A percentile compares a stretch with the other conserved stretches of the same genome.
phyloP scores from a whole-genome alignment of 2,329 filamentous ascomycete genomes.

The Hymenotorrendiella dingleyae region DNA sequence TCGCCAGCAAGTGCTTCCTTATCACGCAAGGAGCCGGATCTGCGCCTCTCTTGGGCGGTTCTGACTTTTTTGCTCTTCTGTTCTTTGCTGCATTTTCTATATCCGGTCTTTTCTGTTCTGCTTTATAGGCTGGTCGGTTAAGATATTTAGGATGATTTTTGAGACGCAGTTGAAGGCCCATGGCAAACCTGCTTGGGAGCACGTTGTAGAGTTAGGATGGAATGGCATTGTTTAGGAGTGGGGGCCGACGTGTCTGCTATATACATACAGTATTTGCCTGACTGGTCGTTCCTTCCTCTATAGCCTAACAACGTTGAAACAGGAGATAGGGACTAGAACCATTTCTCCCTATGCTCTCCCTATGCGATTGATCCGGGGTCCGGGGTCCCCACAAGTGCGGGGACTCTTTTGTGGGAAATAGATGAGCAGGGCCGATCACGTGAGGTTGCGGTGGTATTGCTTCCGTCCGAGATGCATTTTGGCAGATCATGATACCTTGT shows the following conservation, averaged over 20 bases:
- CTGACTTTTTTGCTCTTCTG: too few relatives aligned
- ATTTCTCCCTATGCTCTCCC: not conserved
- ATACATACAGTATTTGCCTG: not conserved
- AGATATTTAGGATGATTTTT: too few relatives aligned
- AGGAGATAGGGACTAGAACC: not conserved
- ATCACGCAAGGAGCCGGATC: too few relatives aligned
- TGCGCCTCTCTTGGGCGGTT: too few relatives aligned
- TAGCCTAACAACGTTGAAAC: not conserved
- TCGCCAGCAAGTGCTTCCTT: too few relatives aligned
- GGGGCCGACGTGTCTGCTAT: not conserved
- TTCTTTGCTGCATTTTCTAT: too few relatives aligned
- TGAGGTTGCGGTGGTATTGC: not conserved
- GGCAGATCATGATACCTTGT: slow-evolving; percentile 3
- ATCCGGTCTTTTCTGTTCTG: too few relatives aligned
- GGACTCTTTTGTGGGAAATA: not conserved
- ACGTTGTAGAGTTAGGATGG: too few relatives aligned
- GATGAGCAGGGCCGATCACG: not conserved
- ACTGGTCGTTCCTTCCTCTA: not conserved
- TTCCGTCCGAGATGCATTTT: slow-evolving; percentile 5
- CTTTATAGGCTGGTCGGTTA: too few relatives aligned
- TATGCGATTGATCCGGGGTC: too few relatives aligned
- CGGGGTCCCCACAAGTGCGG: not conserved
- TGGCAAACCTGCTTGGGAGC: not conserved
- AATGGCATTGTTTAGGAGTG: not conserved
- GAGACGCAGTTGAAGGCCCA: not conserved